These are phyloP conservation scores for Kuraishia ogatae DNA, from an alignment of 805 yeast genomes.

Conservation along the genomic window DNA sequence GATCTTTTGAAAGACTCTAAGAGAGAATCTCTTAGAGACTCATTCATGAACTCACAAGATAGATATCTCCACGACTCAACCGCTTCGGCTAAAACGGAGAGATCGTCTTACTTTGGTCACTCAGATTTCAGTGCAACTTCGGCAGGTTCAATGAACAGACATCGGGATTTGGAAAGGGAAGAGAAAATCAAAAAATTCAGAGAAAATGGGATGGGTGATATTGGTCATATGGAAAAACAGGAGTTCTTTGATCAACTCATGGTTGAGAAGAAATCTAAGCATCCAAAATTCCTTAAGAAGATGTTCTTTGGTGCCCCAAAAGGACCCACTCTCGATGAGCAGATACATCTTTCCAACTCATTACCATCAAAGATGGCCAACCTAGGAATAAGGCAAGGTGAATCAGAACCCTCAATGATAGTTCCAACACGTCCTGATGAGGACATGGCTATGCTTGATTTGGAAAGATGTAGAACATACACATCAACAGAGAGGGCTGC, in stretches of 20 bases:
- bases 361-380: constrained; percentile 19
- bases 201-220: constrained; percentile 8
- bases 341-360: constrained; percentile 14
- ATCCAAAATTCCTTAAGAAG: constrained; percentile 37
- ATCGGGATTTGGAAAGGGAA: constrained; percentile 31
- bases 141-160: constrained; percentile 79
- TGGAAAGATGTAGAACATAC: constrained; percentile 66
- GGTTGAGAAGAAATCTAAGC: constrained; percentile 32
- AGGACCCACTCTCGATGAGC: constrained; percentile 24
- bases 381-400: constrained; percentile 6
- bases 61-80: constrained; percentile 19
- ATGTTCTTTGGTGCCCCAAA: constrained; percentile 26
- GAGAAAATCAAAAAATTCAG: constrained; percentile 9
- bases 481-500: constrained; percentile 59
- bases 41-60: not conserved
- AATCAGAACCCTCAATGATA: constrained; percentile 6
- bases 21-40: not conserved
- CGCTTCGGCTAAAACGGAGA: constrained; percentile 23
- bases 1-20: constrained; percentile 1
- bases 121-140: constrained; percentile 84
- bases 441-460: constrained; percentile 21
- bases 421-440: constrained; percentile 3
- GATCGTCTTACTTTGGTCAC: constrained; percentile 37
- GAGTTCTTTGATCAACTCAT: constrained; percentile 31
- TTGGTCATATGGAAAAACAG: constrained; percentile 11